Conservation (phyloP, 768 basidiomycete species). For the Boletus rex-veris region DNA sequence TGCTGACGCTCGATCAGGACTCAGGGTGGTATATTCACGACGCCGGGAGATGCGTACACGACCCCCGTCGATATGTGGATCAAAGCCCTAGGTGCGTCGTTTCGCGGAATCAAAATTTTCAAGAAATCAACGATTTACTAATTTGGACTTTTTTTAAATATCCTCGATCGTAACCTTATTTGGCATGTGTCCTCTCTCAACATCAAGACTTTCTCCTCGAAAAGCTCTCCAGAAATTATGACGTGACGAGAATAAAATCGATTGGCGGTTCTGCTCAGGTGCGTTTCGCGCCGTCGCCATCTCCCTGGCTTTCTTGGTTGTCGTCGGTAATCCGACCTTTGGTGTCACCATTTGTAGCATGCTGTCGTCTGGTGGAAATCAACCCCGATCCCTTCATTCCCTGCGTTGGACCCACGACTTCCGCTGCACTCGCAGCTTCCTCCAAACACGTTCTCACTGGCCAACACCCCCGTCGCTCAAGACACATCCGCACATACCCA, state of each 20-base stretch:
- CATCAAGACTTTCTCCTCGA: conserved; percentile 67
- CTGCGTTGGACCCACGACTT: conserved; percentile 67
- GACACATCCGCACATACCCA: conserved; percentile 81
- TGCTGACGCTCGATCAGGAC: conserved; percentile 49
- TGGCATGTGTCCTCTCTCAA: conserved; percentile 24
- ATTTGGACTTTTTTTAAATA: conserved; percentile 33
- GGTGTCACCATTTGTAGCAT: conserved; percentile 36
- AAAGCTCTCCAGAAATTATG: conserved; percentile 67
- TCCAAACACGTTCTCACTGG: conserved; percentile 62
- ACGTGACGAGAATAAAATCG: conserved; percentile 66
- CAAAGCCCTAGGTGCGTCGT: conserved; percentile 64
- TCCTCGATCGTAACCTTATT: conserved; percentile 32
- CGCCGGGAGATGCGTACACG: conserved; percentile 81
- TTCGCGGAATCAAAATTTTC: conserved; percentile 62
- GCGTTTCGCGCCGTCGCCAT: conserved; percentile 13
- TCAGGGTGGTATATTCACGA: conserved; percentile 82
- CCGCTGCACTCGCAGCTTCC: conserved; percentile 68
- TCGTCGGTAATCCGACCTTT: conserved; percentile 3
- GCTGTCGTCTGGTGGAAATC: conserved; percentile 89
- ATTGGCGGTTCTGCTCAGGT: conserved; percentile 81
- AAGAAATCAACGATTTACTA: conserved; percentile 33
- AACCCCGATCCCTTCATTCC: conserved; percentile 67
- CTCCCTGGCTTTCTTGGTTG: background rate
- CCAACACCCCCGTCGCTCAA: conserved; percentile 71
- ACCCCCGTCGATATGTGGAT: conserved; percentile 92